Conservation (phyloP, 441 rosid species). For the Theobroma grandiflorum region DNA sequence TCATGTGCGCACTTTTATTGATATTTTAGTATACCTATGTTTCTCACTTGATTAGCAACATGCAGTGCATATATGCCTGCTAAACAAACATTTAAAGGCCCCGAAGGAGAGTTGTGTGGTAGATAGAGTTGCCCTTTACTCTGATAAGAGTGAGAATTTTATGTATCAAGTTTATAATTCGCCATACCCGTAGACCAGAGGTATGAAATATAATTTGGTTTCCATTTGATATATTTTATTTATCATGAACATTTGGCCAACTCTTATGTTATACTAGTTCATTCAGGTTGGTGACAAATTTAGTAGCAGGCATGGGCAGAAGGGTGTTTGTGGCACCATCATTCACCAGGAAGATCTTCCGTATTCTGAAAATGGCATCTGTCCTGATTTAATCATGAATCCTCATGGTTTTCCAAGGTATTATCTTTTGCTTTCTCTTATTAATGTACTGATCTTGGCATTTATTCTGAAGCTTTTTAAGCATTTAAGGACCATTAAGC, state of each 20-base stretch:
- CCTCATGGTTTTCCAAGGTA: conserved; percentile 99
- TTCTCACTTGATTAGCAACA: conserved; percentile 19
- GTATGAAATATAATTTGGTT: conserved; percentile 40
- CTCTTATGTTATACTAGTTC: conserved; percentile 23
- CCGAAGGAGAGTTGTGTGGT: conserved; percentile 87
- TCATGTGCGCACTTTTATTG: neutral
- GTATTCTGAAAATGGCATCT: conserved; percentile 94
- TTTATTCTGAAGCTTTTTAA: no score
- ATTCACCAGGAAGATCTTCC: conserved; percentile 97
- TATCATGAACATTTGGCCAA: neutral
- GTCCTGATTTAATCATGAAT: conserved; percentile 98
- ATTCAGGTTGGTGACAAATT: conserved; percentile 93
- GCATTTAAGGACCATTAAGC: no score
- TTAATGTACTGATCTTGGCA: no score
- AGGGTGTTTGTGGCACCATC: conserved; percentile 97
- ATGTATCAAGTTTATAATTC: conserved; percentile 74
- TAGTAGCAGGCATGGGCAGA: conserved; percentile 98
- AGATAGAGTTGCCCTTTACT: conserved; percentile 83
- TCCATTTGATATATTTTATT: neutral
- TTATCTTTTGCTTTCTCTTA: conserved; percentile 10
- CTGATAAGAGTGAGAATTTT: conserved; percentile 55
- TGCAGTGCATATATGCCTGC: conserved; percentile 70
- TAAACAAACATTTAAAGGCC: conserved; percentile 63
- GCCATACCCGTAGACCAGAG: conserved; percentile 98
- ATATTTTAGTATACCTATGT: neutral